Base-by-base conservation (phyloP, 192 early-diverging fungal genomes). In the Mortierella hygrophila region DNA sequence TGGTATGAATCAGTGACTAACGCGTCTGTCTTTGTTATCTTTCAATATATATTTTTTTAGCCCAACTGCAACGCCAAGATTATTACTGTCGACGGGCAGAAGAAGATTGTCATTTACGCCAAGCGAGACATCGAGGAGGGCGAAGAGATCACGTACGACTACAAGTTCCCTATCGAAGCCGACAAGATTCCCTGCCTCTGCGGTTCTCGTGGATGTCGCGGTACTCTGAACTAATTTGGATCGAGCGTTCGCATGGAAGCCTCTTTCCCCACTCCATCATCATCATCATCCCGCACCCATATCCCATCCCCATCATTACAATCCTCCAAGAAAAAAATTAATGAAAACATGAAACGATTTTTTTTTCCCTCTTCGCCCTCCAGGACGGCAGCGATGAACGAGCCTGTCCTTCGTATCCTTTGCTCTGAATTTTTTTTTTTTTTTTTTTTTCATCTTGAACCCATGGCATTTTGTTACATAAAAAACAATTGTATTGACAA, bases 111-210 rank as follows among this genome's bases (percentile, higher is more conserved):
- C 52, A 99, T 99, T 78, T 99, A 99, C 89, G 99, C 99, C 49
- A 97, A 97, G 88, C 90, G 95, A 26, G 95, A 97, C 74, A 99
- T 99, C 79, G 93, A 96, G 77, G 94, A 93, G 68, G 98, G 97
- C 42, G 98, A 99, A 80, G 99, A 99, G 83, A 97, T 99, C 79
- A 99, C 99, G 0, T 99, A 99, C 85, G 97, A 99, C 87, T 99
- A 99, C 93, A 98, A 99, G 86, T 97, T 96, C 83, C 96, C 96
- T 7, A 91, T 97, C 69, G 97, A 97, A 78, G 94, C 94, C 18
- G 95, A 96, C 78, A 99, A 99, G 90, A 99, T 99, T 78, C 98
- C 98, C n/a, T 99, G 98, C 84, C 90, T 96, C 49, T 99, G 98
- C 87, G 98, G 97, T 8, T 94, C 97, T 29, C 89, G 88, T 75